A percentile compares a stretch with the other conserved stretches of the same genome.
Evolutionary conservation across 768 basidiomycete genomes (phyloP).

Genomic region (Podaxis sp.): DNA sequence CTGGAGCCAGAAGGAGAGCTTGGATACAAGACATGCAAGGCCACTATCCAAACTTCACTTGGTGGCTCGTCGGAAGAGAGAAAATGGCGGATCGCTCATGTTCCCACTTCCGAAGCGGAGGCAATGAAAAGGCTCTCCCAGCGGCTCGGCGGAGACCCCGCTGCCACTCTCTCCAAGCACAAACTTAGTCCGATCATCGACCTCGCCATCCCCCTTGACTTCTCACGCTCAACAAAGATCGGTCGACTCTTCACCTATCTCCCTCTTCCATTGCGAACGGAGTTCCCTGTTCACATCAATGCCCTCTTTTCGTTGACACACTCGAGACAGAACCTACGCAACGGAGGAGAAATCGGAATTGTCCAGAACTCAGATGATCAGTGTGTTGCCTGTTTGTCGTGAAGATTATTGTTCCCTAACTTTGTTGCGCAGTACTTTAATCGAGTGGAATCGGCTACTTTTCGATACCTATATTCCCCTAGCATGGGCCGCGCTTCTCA

Average conservation of each 20-base stretch:
- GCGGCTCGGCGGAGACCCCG: conserved; percentile 21
- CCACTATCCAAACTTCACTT: conserved; percentile 12
- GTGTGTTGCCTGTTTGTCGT: conserved; percentile 23
- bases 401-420: background rate
- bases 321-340: conserved; percentile 40
- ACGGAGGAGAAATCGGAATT: conserved; percentile 34
- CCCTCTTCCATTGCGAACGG: conserved; percentile 41
- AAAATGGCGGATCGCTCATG: conserved; percentile 31
- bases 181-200: conserved; percentile 38
- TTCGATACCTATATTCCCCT: conserved; percentile 40
- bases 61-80: conserved; percentile 11
- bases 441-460: conserved; percentile 44
- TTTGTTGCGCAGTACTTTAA: conserved; percentile 28
- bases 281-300: conserved; percentile 43
- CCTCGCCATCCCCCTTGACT: conserved; percentile 28
- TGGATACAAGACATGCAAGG: background rate
- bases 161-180: conserved; percentile 26
- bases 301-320: conserved; percentile 42
- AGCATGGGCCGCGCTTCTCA: conserved; percentile 35
- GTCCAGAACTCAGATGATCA: conserved; percentile 33
- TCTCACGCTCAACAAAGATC: conserved; percentile 1
- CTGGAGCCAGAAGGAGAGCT: conserved; percentile 12
- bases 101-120: conserved; percentile 20
- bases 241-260: conserved; percentile 47
- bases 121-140: conserved; percentile 22